Conservation (phyloP, 179 eudicot genomes). For the Beta corolliflora region DNA sequence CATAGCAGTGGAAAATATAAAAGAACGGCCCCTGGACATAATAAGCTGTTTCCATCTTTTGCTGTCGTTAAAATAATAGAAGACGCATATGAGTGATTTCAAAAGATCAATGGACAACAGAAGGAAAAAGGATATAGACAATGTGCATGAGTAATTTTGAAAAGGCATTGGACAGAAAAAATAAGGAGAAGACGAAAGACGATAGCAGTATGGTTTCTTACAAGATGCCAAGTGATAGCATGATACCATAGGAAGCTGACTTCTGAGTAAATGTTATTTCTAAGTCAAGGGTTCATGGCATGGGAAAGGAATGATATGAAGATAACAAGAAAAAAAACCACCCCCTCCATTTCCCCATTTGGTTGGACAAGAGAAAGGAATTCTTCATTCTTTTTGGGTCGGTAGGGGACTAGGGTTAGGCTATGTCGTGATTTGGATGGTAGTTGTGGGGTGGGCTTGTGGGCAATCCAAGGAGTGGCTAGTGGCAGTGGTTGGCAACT, state of each 20-base stretch:
- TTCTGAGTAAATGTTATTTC: background rate
- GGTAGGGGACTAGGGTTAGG: too few relatives aligned
- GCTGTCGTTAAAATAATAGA: constrained; percentile 43
- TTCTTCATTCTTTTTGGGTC: too few relatives aligned
- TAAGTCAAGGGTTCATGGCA: background rate
- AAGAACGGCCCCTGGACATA: constrained; percentile 93
- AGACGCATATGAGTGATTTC: constrained; percentile 7
- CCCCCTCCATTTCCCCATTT: too few relatives aligned
- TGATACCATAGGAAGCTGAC: background rate
- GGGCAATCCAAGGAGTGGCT: too few relatives aligned
- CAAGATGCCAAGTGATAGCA: constrained; percentile 1
- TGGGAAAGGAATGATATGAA: too few relatives aligned
- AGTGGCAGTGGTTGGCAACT: too few relatives aligned
- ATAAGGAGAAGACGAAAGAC: background rate
- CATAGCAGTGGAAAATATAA: constrained; percentile 90
- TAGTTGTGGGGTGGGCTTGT: too few relatives aligned
- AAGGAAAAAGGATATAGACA: background rate
- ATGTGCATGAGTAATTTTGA: constrained; percentile 6
- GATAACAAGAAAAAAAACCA: too few relatives aligned
- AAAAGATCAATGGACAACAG: background rate
- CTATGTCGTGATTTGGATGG: too few relatives aligned
- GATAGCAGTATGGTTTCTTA: background rate
- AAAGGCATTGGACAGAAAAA: background rate
- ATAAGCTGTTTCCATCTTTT: constrained; percentile 90
- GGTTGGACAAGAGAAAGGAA: too few relatives aligned